Conservation (phyloP, 176 grass and related monocot genomes). For the Alloteropsis semialata region DNA sequence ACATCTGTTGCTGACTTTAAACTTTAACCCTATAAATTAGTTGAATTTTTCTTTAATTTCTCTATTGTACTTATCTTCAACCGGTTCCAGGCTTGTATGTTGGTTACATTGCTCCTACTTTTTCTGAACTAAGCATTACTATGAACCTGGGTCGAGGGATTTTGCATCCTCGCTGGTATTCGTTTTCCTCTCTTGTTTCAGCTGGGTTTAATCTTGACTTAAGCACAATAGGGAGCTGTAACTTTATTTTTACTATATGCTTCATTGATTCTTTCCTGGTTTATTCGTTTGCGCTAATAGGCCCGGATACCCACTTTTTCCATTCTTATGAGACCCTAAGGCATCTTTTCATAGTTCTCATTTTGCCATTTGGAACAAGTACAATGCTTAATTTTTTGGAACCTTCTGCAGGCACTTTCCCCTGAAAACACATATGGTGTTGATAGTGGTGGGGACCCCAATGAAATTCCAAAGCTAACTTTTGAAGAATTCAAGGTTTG, state of each 20-base stretch:
- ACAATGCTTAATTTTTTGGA: conserved; percentile 4
- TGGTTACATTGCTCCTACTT: not conserved
- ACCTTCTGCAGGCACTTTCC: conserved; percentile 76
- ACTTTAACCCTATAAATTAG: not conserved
- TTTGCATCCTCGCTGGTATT: not conserved
- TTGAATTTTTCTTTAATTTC: not conserved
- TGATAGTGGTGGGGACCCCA: conserved; percentile 95
- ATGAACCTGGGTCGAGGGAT: conserved; percentile 8
- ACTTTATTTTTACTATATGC: conserved; percentile 7
- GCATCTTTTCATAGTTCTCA: not conserved
- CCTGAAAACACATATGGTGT: conserved; percentile 97
- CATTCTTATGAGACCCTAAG: not conserved
- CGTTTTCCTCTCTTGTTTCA: conserved; percentile 24
- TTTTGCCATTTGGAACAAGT: conserved; percentile 2
- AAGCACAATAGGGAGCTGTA: conserved; percentile 12
- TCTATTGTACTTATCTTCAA: not conserved
- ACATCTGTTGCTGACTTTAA: conserved; percentile 21
- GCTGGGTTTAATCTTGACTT: conserved; percentile 9
- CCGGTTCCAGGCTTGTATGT: conserved; percentile 7
- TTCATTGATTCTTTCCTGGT: conserved; percentile 6
- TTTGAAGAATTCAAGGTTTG: conserved; percentile 99
- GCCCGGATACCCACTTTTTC: not conserved
- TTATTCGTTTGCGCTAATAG: conserved; percentile 9
- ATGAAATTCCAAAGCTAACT: conserved; percentile 93
- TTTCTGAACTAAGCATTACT: conserved; percentile 29